Evolutionary conservation across 2,329 filamentous ascomycete species (phyloP).

Genomic region (Cercospora zeina): DNA sequence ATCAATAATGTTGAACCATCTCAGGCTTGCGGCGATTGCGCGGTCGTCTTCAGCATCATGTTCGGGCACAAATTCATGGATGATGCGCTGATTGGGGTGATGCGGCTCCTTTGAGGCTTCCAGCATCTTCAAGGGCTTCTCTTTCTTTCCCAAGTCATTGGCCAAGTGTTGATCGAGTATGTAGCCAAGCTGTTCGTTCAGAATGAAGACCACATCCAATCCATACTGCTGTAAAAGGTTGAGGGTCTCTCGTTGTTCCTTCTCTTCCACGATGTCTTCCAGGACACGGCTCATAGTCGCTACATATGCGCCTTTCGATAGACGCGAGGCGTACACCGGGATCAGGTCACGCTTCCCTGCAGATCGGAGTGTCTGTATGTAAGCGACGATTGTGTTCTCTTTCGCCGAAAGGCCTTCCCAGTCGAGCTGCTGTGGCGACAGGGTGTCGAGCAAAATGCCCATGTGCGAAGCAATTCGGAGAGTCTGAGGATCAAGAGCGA

Average conservation of each 20-base stretch:
- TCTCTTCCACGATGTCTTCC: slow-evolving; percentile 66
- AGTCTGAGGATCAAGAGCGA: slow-evolving; percentile 47
- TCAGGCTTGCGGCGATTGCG: slow-evolving; percentile 74
- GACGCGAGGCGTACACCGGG: slow-evolving; percentile 81
- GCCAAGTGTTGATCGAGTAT: slow-evolving; percentile 31
- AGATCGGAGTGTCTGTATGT: slow-evolving; percentile 75
- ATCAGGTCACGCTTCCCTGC: slow-evolving; percentile 74
- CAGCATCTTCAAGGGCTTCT: slow-evolving; percentile 48
- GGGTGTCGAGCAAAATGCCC: slow-evolving; percentile 61
- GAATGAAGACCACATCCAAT: slow-evolving; percentile 70
- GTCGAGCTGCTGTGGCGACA: slow-evolving; percentile 49
- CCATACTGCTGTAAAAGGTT: slow-evolving; percentile 72
- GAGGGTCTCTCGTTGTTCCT: slow-evolving; percentile 68
- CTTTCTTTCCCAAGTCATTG: slow-evolving; percentile 12
- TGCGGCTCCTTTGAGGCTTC: slow-evolving; percentile 51
- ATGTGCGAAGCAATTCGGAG: slow-evolving; percentile 55
- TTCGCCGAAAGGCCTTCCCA: slow-evolving; percentile 52
- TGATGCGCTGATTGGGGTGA: slow-evolving; percentile 63
- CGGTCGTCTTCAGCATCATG: slow-evolving; percentile 62
- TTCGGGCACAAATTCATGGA: slow-evolving; percentile 65
- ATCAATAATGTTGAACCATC: slow-evolving; percentile 79
- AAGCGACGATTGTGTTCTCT: slow-evolving; percentile 77
- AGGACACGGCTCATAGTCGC: slow-evolving; percentile 74
- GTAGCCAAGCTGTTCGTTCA: slow-evolving; percentile 63
- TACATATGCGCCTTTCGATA: slow-evolving; percentile 65